Conservation (phyloP, 352 stramenopile genomes). For the Phytophthora crassamura region DNA sequence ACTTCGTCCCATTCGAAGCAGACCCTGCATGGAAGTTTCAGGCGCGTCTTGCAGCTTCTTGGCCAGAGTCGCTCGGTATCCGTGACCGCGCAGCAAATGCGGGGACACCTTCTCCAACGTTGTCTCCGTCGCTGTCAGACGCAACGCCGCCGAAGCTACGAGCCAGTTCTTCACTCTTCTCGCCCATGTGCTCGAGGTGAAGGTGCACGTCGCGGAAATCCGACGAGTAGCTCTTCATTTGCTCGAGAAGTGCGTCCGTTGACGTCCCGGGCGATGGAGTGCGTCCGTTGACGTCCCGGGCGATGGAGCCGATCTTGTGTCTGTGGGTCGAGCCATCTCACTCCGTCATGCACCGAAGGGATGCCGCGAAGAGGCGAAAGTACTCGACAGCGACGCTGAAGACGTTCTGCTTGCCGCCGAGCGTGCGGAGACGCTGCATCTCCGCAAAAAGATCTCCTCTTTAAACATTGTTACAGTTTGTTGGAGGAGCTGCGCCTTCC, state of each 20-base stretch:
- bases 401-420: constrained; percentile 13
- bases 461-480: constrained; percentile 5
- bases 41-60: too few species aligned
- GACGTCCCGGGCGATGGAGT: constrained; percentile 30
- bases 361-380: constrained; percentile 1
- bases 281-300: constrained; percentile 5
- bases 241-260: constrained; percentile 16
- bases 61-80: background rate
- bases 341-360: background rate
- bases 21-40: too few species aligned
- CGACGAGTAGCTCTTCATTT: constrained; percentile 30
- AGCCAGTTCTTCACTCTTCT: background rate
- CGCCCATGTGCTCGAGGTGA: constrained; percentile 23
- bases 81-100: too few species aligned
- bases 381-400: background rate
- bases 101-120: constrained; percentile 11
- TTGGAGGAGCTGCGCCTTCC: constrained; percentile 4
- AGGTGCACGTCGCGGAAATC: constrained; percentile 36
- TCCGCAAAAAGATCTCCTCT: constrained; percentile 8
- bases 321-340: background rate
- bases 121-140: background rate
- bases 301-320: constrained; percentile 12
- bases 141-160: background rate
- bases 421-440: constrained; percentile 13
- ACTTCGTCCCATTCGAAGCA: background rate